Conservation (phyloP, 805 yeast genomes). For the Wickerhamiella sergipiensis region DNA sequence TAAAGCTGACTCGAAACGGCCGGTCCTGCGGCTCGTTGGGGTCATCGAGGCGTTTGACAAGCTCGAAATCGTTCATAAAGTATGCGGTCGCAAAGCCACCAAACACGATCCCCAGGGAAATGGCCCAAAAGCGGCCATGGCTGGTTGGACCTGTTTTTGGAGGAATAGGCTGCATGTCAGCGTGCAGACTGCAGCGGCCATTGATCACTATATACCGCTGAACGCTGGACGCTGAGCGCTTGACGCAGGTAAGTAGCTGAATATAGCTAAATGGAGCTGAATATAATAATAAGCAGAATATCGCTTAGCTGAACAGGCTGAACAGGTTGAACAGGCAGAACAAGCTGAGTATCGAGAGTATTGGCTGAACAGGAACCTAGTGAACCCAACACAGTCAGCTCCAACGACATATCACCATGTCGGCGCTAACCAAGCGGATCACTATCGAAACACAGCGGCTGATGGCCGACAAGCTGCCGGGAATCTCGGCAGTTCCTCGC, state of each 20-base stretch:
- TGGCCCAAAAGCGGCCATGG: constrained; percentile 20
- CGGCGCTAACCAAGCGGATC: constrained; percentile 72
- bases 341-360: too few species aligned
- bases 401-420: constrained; percentile 9
- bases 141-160: constrained; percentile 17
- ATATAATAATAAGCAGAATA: too few species aligned
- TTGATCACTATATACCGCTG: too few species aligned
- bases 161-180: constrained; percentile 3
- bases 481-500: constrained; percentile 83
- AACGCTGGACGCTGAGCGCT: too few species aligned
- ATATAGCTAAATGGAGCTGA: too few species aligned
- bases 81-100: constrained; percentile 19
- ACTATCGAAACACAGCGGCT: constrained; percentile 92
- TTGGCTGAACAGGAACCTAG: too few species aligned
- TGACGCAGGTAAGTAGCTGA: too few species aligned
- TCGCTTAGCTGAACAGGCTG: too few species aligned
- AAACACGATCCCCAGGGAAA: constrained; percentile 16
- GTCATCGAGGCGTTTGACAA: constrained; percentile 22
- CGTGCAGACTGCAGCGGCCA: not conserved
- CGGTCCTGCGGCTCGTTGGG: constrained; percentile 15
- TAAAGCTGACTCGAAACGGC: constrained; percentile 19
- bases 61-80: constrained; percentile 20
- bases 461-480: constrained; percentile 91
- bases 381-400: constrained; percentile 1
- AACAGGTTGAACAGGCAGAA: too few species aligned